A percentile compares a stretch with the other conserved stretches of the same genome.
Conservation (phyloP, 2,329 filamentous ascomycete species). For the Penicillium janthinellum region DNA sequence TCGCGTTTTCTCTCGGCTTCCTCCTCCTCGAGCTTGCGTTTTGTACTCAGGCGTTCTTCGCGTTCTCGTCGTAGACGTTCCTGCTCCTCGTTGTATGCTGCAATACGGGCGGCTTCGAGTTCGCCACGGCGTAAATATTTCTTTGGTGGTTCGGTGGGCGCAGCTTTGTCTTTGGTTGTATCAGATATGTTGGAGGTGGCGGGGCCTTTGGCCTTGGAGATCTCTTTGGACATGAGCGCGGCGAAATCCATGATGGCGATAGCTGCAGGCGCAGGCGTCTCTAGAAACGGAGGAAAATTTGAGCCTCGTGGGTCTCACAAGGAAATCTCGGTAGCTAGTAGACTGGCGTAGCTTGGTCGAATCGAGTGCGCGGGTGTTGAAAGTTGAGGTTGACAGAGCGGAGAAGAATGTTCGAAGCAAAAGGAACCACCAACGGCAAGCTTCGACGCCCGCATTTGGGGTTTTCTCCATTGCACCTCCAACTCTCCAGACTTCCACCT, state of each 20-base stretch:
- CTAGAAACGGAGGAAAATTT: neutral
- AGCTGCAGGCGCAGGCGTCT: constrained; percentile 2
- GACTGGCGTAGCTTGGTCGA: neutral
- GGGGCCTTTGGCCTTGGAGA: constrained; percentile 72
- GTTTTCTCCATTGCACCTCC: constrained; percentile 8
- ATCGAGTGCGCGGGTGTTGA: neutral
- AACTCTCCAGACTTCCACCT: constrained; percentile 3
- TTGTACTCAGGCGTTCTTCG: constrained; percentile 68
- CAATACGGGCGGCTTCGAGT: constrained; percentile 77
- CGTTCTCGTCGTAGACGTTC: constrained; percentile 71
- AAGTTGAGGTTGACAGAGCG: constrained; percentile 2
- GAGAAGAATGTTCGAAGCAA: constrained; percentile 16
- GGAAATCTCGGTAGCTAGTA: neutral
- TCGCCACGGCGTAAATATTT: constrained; percentile 88
- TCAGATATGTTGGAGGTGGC: constrained; percentile 33
- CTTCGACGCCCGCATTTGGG: constrained; percentile 20
- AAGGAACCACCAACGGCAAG: constrained; percentile 8
- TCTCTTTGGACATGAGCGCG: constrained; percentile 87
- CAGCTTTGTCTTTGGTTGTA: constrained; percentile 19
- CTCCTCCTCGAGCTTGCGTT: constrained; percentile 89
- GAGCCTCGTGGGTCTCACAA: neutral
- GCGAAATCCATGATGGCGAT: constrained; percentile 82
- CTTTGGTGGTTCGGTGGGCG: constrained; percentile 47
- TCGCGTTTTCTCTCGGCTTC: constrained; percentile 67
- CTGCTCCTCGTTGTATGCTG: constrained; percentile 81